Conservation (phyloP, 2,329 filamentous ascomycete genomes). For the Neoarthrinium moseri region DNA sequence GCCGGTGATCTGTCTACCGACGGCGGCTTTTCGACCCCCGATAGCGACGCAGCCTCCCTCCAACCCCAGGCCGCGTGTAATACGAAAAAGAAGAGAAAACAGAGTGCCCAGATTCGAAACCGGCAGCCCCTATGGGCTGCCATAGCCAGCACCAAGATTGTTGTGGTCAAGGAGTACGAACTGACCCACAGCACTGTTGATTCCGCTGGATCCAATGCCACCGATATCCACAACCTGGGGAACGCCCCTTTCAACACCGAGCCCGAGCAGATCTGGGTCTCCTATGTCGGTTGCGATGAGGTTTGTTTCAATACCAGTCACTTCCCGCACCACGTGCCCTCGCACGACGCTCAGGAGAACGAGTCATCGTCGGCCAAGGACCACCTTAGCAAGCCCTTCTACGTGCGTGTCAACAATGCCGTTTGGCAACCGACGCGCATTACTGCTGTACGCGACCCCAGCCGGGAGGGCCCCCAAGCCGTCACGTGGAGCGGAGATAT, state of each 20-base stretch:
- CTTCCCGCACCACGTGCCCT: conserved; percentile 47
- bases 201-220: conserved; percentile 71
- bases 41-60: conserved; percentile 51
- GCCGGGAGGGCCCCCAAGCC: conserved; percentile 33
- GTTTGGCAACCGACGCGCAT: conserved; percentile 79
- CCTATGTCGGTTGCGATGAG: conserved; percentile 75
- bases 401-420: conserved; percentile 75
- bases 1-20: conserved; percentile 36
- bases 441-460: conserved; percentile 42
- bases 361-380: conserved; percentile 52
- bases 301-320: conserved; percentile 73
- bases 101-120: conserved; percentile 85
- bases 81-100: conserved; percentile 83
- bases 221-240: conserved; percentile 74
- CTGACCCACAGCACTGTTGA: conserved; percentile 75
- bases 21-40: conserved; percentile 50
- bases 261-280: conserved; percentile 76
- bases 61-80: conserved; percentile 55
- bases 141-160: conserved; percentile 92
- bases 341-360: conserved; percentile 34
- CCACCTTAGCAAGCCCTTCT: conserved; percentile 73
- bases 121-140: conserved; percentile 93
- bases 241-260: conserved; percentile 72
- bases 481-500: conserved; percentile 69
- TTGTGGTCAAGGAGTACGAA: conserved; percentile 88